Evolutionary conservation across 768 basidiomycete genomes (phyloP), one percentile per base, ranked within the genome.

Genomic region (Galerina sulciceps): DNA sequence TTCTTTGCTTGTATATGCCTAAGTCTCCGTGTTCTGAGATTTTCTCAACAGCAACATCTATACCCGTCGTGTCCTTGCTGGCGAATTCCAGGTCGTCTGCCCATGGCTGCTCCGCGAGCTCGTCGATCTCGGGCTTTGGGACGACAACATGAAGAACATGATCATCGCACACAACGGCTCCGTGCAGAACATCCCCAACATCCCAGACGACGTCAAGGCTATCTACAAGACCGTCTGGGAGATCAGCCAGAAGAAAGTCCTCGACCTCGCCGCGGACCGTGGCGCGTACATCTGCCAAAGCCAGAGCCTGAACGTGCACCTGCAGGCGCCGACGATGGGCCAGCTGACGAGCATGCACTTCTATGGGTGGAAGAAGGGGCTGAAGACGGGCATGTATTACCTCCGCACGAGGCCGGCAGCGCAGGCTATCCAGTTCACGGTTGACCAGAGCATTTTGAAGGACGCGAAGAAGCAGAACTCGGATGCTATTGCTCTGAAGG

Each of bases 201-300:
- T 99, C 64, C 96, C 96, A 1, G 88, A 87, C 57, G 86, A 97
- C 64, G 82, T 96, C 76, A 98, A 97, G 77, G 91, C 93, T 0
- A 95, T 99, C 78, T 99, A 99, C 87, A 98, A 98, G 81, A 99
- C 96, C n/a, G 96, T 98, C 48, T 99, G 96, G 96, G 96, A 99
- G 79, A 96, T 99, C 74, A 89, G 86, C 44, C 96, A 99, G 80
- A 99, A 98, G 91, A 95, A 93, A 72, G 88, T 99, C 63, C 88
- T 99, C 58, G 97, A 99, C 78, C 83, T 99, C 65, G 91, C 97
- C 52, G 97, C 97, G n/a, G 97, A 99, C 73, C 94, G 97, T 60
- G 96, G 96, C 38, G 94, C 97, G 1, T 99, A 89, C 80, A 97
- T 99, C 75, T 96, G 94, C 77, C 96, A 99, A 75, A 89, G 87